Evolutionary conservation across 306 rosid species (phyloP).

Genomic region (Medicago lupulina): DNA sequence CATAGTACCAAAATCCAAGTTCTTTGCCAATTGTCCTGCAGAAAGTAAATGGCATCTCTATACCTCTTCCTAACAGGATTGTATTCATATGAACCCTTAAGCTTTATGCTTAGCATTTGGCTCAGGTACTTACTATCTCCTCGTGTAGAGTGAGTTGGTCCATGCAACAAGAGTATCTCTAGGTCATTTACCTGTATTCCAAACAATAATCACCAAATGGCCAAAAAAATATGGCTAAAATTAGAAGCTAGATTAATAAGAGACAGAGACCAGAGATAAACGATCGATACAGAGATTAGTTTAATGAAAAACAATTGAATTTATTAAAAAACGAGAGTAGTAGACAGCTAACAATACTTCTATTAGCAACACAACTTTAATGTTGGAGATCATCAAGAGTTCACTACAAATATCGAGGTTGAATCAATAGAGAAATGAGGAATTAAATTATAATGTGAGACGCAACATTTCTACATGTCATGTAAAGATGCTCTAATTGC

Average conservation of each 20-base stretch:
- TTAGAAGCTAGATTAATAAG: slow-evolving; percentile 12
- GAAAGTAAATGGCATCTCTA: slow-evolving; percentile 49
- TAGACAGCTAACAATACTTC: no score
- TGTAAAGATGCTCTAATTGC: not conserved
- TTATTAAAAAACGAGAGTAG: no score
- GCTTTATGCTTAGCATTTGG: slow-evolving; percentile 62
- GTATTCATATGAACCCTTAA: slow-evolving; percentile 48
- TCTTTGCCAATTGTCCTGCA: slow-evolving; percentile 71
- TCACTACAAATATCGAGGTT: not conserved
- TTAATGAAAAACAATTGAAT: no score
- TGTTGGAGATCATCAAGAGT: not conserved
- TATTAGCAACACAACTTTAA: no score
- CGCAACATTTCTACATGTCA: not conserved
- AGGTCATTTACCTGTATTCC: slow-evolving; percentile 55
- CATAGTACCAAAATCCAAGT: slow-evolving; percentile 61
- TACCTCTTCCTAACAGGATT: slow-evolving; percentile 50
- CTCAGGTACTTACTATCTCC: slow-evolving; percentile 59
- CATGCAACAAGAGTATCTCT: slow-evolving; percentile 63
- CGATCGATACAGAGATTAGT: no score
- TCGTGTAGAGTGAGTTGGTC: slow-evolving; percentile 50
- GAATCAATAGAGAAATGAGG: not conserved
- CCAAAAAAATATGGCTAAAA: slow-evolving; percentile 32
- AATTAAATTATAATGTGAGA: not conserved
- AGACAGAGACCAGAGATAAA: no score
- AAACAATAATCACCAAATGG: slow-evolving; percentile 31